phyloP scores from a whole-genome alignment of 257 asterid species.

The Scutellaria minor region DNA sequence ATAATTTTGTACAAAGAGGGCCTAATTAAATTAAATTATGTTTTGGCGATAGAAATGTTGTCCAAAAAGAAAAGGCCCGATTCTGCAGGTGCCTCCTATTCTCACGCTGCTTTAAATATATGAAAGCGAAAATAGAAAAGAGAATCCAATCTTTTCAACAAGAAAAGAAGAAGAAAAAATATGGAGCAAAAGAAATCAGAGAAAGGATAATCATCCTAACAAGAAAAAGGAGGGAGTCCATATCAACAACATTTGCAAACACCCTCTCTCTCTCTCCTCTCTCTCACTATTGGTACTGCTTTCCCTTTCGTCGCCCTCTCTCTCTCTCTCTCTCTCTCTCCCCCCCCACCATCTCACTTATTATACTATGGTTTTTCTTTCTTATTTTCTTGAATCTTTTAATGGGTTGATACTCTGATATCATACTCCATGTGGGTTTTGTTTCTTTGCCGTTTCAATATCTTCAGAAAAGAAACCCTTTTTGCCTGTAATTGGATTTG shows the following conservation, averaged over 20 bases:
- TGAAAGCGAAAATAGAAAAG: not conserved
- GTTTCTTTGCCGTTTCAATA: constrained; percentile 21
- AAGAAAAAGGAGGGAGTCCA: not conserved
- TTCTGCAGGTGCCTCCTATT: constrained; percentile 38
- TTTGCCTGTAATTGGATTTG: constrained; percentile 23
- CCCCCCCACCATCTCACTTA: constrained; percentile 3
- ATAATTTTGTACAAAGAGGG: too few relatives aligned
- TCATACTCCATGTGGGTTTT: constrained; percentile 39
- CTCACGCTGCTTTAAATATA: constrained; percentile 27
- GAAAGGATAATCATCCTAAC: not conserved
- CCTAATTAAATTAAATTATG: too few relatives aligned
- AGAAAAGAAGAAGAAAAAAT: constrained; percentile 8
- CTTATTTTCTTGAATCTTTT: constrained; percentile 11
- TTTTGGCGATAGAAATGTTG: not conserved
- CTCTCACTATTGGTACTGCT: constrained; percentile 25
- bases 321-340: constrained; percentile 19
- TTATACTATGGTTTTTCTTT: constrained; percentile 1
- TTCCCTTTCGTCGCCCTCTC: constrained; percentile 28
- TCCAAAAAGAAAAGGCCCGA: constrained; percentile 32
- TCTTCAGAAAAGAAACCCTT: constrained; percentile 13
- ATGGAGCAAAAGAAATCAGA: constrained; percentile 23
- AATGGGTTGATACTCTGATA: constrained; percentile 31
- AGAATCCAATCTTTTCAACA: constrained; percentile 28
- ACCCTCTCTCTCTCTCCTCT: not conserved
- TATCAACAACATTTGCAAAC: constrained; percentile 19